phyloP scores from a whole-genome alignment of 768 basidiomycete genomes.

The Postia placenta region DNA sequence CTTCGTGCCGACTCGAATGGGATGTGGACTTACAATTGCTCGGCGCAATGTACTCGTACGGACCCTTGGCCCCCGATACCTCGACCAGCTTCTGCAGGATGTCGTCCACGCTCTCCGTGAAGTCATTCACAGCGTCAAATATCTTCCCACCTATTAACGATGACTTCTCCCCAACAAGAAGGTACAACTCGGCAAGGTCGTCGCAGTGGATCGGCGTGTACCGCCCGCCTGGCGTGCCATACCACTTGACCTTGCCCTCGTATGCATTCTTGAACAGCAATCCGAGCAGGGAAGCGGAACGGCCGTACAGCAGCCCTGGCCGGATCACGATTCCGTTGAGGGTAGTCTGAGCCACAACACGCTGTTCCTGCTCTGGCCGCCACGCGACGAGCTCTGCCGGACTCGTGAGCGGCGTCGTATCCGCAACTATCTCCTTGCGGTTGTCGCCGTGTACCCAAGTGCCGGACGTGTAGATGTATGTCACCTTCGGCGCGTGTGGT shows the following conservation, averaged over 20 bases:
- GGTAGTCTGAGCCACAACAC: slow-evolving; percentile 21
- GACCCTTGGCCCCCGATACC: slow-evolving; percentile 30
- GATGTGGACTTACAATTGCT: slow-evolving; percentile 26
- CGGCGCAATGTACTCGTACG: slow-evolving; percentile 28
- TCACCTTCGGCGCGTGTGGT: slow-evolving; percentile 28
- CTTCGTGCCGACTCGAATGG: neutral
- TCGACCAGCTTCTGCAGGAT: slow-evolving; percentile 32
- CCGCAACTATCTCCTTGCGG: slow-evolving; percentile 25
- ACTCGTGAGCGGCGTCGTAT: slow-evolving; percentile 26
- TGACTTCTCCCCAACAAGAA: slow-evolving; percentile 35
- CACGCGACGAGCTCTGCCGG: slow-evolving; percentile 26
- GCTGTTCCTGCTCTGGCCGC: slow-evolving; percentile 30
- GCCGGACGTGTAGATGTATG: slow-evolving; percentile 41
- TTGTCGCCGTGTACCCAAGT: slow-evolving; percentile 39
- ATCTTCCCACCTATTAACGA: slow-evolving; percentile 30
- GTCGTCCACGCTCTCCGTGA: slow-evolving; percentile 35
- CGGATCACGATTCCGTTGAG: slow-evolving; percentile 43
- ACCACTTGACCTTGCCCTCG: slow-evolving; percentile 27
- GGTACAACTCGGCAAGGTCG: slow-evolving; percentile 39
- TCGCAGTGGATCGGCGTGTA: slow-evolving; percentile 35
- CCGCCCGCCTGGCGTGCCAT: slow-evolving; percentile 31
- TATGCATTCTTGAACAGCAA: slow-evolving; percentile 27
- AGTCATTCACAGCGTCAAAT: slow-evolving; percentile 35
- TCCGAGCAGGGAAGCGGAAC: slow-evolving; percentile 30
- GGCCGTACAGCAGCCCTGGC: slow-evolving; percentile 36